Evolutionary conservation across 306 rosid species (phyloP), one percentile per base, ranked within the genome.

Genomic region (Medicago lupulina): DNA sequence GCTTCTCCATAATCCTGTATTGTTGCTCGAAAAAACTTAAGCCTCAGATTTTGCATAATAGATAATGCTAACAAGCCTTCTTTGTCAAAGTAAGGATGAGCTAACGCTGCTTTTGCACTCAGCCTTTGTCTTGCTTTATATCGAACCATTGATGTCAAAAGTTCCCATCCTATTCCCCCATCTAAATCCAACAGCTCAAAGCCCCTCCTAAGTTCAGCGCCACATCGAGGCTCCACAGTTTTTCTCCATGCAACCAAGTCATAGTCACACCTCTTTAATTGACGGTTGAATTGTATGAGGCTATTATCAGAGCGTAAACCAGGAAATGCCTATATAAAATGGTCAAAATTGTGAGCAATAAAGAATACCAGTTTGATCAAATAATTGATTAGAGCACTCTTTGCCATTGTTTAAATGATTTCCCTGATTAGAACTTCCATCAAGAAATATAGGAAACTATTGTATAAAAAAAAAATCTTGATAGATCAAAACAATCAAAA

Each of bases 151-250:
- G 97, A 92, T 13, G 87, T 95, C 63, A 92, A 76, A 38, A 95
- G 97, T 74, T 95, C 98, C 98, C 98, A 92, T 75, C 98, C 97
- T 14, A 84, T 84, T 74, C 97, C 97, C 41, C 91, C 98, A 80
- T 90, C 98, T 80, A 92, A 90, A 78, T 90, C 92, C 93, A 95
- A 74, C 81, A 95, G 67, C 80, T 95, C 96, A 62, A 95, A 95
- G 34, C 98, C 98, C 74, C 76, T 88, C 67, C 97, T 81, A 12
- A 95, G 81, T 1, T 95, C 98, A 15, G 85, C 23, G 16, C 86
- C 43, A 4, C 97, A 90, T 61, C 97, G 90, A 59, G 92, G 83
- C 85, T 92, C 96, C 5, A 85, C 80, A 6, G 50, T 70, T 69
- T 76, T 85, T 84, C 97, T 86, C 98, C 98, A 94, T 7, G 94